Conservation (phyloP, 441 rosid genomes). For the Geranium incanum region DNA sequence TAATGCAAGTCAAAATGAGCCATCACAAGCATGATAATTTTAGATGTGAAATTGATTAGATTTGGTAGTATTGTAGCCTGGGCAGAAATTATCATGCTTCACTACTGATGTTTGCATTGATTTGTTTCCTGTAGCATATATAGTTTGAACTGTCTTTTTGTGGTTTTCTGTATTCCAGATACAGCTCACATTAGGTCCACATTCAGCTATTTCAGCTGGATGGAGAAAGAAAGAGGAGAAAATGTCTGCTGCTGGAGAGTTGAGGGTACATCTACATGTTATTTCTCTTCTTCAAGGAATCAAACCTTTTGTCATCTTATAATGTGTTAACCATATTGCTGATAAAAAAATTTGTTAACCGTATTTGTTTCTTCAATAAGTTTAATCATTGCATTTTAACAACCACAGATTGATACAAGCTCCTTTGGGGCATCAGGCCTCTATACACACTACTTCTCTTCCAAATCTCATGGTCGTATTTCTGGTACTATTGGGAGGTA, state of each 20-base stretch:
- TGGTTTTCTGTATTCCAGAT: constrained; percentile 39
- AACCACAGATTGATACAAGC: constrained; percentile 57
- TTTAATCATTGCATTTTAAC: constrained; percentile 17
- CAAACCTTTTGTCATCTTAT: background rate
- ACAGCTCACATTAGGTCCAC: constrained; percentile 65
- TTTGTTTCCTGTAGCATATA: constrained; percentile 20
- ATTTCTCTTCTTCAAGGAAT: constrained; percentile 7
- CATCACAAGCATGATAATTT: background rate
- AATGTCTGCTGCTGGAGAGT: constrained; percentile 64
- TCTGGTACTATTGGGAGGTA: constrained; percentile 82
- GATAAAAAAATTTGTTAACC: too few relatives aligned
- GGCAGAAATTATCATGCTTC: constrained; percentile 14
- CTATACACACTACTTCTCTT: constrained; percentile 60
- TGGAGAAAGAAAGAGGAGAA: constrained; percentile 76
- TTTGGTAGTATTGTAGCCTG: background rate
- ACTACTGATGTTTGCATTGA: background rate
- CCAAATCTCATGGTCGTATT: constrained; percentile 80
- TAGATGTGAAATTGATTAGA: background rate
- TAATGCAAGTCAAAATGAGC: background rate
- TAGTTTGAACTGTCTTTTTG: constrained; percentile 15
- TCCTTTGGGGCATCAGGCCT: constrained; percentile 72
- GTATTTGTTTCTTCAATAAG: background rate
- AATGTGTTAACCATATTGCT: background rate
- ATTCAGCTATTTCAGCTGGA: constrained; percentile 70
- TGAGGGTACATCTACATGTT: constrained; percentile 47